Evolutionary conservation across 164 flowering plant species (phyloP).

Genomic region (Umbilicus rupestris): DNA sequence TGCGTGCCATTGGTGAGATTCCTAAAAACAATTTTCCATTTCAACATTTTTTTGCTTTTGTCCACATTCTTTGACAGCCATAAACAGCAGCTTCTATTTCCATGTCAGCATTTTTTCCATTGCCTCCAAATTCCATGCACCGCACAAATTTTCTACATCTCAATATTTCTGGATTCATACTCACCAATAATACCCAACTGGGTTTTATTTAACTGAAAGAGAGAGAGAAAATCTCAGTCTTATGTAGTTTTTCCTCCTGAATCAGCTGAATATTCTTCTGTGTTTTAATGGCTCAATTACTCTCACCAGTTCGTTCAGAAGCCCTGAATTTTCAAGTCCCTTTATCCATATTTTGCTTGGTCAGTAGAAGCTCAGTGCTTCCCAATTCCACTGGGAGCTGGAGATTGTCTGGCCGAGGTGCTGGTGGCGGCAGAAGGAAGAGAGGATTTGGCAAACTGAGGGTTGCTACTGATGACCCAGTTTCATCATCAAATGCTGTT

Average conservation of each 20-base stretch:
- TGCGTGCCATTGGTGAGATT: not conserved
- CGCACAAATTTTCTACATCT: conserved; percentile 22
- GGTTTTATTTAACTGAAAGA: not conserved
- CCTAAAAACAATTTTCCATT: not conserved
- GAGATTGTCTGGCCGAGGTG: conserved; percentile 10
- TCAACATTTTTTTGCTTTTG: not conserved
- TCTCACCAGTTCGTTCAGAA: conserved; percentile 57
- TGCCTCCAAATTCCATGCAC: conserved; percentile 18
- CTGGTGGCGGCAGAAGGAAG: conserved; percentile 17
- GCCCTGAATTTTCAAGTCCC: conserved; percentile 41
- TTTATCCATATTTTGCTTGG: conserved; percentile 5
- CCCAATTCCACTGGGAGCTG: not conserved
- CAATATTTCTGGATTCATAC: not conserved
- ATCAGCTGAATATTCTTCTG: not conserved
- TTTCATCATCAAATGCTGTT: conserved; percentile 20
- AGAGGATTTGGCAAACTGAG: conserved; percentile 26
- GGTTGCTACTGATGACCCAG: conserved; percentile 32
- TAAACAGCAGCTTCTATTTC: conserved; percentile 19
- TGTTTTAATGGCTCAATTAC: conserved; percentile 30
- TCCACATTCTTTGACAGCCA: conserved; percentile 8
- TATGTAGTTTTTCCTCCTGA: not conserved
- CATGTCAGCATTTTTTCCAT: conserved; percentile 24
- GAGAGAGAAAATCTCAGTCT: not conserved
- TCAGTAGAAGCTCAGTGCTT: not conserved
- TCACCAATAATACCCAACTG: not conserved